Conservation (phyloP, 805 yeast genomes). For the Blastobotrys terrestris region DNA sequence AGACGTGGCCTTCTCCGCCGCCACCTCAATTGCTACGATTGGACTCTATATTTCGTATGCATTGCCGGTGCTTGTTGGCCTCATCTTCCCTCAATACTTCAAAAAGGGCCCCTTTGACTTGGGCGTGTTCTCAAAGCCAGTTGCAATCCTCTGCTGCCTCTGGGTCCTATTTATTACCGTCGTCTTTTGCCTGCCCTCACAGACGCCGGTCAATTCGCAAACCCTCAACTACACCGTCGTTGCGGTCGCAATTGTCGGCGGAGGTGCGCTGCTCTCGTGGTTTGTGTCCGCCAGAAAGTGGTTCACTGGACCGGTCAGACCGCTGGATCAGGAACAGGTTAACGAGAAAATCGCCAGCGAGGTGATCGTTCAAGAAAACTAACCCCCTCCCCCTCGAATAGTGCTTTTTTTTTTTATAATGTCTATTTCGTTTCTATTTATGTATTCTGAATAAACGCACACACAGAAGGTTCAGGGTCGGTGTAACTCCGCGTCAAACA, state of each 20-base stretch:
- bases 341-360: neutral
- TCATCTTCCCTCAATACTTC: conserved; percentile 45
- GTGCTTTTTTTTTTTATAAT: no score
- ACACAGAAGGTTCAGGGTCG: no score
- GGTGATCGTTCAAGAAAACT: neutral
- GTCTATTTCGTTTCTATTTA: no score
- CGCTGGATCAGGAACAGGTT: neutral
- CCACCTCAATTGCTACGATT: conserved; percentile 57
- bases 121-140: conserved; percentile 43
- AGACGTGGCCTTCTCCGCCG: conserved; percentile 61
- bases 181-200: conserved; percentile 54
- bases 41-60: conserved; percentile 62
- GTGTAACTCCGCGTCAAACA: no score
- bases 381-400: neutral
- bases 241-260: conserved; percentile 57
- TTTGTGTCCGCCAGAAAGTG: conserved; percentile 44
- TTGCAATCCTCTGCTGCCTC: conserved; percentile 42
- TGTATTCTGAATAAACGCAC: neutral
- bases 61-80: conserved; percentile 48
- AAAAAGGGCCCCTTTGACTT: conserved; percentile 62
- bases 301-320: conserved; percentile 48
- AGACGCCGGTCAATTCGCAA: conserved; percentile 21
- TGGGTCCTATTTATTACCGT: conserved; percentile 52
- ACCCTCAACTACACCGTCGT: conserved; percentile 67
- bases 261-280: conserved; percentile 48